Evolutionary conservation across 2,329 filamentous ascomycete species (phyloP).

Genomic region (Botryotinia globosa): DNA sequence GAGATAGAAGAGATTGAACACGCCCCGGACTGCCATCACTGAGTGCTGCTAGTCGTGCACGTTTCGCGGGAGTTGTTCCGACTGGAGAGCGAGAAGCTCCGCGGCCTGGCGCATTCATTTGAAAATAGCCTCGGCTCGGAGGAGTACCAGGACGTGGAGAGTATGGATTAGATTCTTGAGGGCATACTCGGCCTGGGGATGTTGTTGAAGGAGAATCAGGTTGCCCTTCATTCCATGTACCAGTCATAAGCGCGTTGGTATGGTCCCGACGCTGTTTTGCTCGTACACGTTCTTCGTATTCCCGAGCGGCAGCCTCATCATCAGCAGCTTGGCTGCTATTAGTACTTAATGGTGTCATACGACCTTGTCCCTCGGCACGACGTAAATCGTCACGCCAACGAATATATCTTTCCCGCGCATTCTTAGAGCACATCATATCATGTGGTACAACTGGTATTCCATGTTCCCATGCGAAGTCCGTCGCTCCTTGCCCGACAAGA

Average conservation of each 20-base stretch:
- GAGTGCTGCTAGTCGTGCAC: conserved; percentile 28
- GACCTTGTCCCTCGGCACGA: conserved; percentile 53
- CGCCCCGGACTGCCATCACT: conserved; percentile 31
- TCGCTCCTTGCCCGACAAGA: conserved; percentile 80
- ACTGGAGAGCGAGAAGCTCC: conserved; percentile 25
- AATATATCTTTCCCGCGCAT: conserved; percentile 72
- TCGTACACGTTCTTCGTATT: conserved; percentile 35
- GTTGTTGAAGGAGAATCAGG: conserved; percentile 51
- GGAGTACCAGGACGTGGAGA: conserved; percentile 19
- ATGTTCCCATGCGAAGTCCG: conserved; percentile 78
- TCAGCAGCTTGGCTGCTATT: conserved; percentile 32
- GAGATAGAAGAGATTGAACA: conserved; percentile 34
- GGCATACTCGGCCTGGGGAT: conserved; percentile 26
- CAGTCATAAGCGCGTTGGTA: conserved; percentile 52
- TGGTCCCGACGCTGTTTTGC: conserved; percentile 46
- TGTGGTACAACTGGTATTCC: conserved; percentile 71
- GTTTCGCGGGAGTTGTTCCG: conserved; percentile 31
- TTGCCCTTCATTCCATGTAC: conserved; percentile 63
- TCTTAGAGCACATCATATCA: conserved; percentile 75
- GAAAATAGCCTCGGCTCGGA: conserved; percentile 13
- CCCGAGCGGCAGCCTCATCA: conserved; percentile 28
- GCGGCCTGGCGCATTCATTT: conserved; percentile 22
- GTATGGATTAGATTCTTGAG: conserved; percentile 21
- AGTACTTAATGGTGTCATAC: conserved; percentile 32
- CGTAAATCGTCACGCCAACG: conserved; percentile 76